phyloP scores from a whole-genome alignment of 805 yeast species.

The Candida pseudofarinosa region DNA sequence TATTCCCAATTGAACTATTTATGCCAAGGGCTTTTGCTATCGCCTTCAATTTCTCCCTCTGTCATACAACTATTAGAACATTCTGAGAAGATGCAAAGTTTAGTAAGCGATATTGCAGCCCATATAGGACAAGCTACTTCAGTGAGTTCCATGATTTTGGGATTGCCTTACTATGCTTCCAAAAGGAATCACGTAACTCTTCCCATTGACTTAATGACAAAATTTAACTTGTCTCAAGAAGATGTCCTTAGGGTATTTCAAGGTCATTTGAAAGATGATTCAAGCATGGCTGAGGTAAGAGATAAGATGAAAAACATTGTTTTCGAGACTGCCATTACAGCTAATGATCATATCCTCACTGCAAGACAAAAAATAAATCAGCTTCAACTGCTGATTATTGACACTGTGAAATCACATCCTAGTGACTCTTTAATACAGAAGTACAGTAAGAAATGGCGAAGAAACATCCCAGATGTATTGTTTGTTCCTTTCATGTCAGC shows the following conservation, averaged over 20 bases:
- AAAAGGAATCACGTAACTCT: slow-evolving; percentile 49
- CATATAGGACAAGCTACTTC: slow-evolving; percentile 83
- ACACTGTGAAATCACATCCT: slow-evolving; percentile 19
- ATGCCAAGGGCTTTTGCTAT: slow-evolving; percentile 55
- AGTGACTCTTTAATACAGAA: slow-evolving; percentile 22
- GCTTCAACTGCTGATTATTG: slow-evolving; percentile 33
- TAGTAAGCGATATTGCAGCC: slow-evolving; percentile 60
- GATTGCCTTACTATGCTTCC: slow-evolving; percentile 53
- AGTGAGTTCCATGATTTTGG: slow-evolving; percentile 60
- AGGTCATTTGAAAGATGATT: slow-evolving; percentile 34
- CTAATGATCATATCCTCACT: slow-evolving; percentile 75
- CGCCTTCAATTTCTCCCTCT: slow-evolving; percentile 56
- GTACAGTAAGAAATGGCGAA: slow-evolving; percentile 36
- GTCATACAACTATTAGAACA: slow-evolving; percentile 45
- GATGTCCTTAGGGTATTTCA: slow-evolving; percentile 45
- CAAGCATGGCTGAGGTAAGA: slow-evolving; percentile 19
- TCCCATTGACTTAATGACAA: slow-evolving; percentile 59
- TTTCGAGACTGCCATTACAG: slow-evolving; percentile 66
- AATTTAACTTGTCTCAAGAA: slow-evolving; percentile 59
- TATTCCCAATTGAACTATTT: slow-evolving; percentile 70
- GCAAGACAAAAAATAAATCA: slow-evolving; percentile 54
- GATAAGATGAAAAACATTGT: slow-evolving; percentile 52
- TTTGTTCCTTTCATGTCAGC: slow-evolving; percentile 66
- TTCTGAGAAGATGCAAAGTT: slow-evolving; percentile 39
- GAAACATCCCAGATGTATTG: slow-evolving; percentile 56